These are phyloP conservation scores for Raffaelea ambrosiae DNA, from an alignment of 2,329 filamentous ascomycete species.

Conservation along the genomic window DNA sequence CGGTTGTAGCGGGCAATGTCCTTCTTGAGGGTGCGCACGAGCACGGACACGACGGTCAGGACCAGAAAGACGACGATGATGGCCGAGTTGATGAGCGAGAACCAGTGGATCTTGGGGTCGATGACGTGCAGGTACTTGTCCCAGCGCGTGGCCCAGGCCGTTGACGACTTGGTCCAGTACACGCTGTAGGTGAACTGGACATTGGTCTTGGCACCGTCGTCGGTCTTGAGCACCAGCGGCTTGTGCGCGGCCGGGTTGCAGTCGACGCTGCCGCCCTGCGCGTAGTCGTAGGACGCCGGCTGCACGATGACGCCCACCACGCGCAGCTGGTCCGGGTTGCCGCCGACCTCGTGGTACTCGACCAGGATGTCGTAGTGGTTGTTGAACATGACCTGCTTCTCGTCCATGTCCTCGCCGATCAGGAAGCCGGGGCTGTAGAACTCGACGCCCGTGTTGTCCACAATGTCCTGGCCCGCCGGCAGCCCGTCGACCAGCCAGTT, in stretches of 20 bases:
- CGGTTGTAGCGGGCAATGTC: constrained; percentile 97
- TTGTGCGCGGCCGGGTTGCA: constrained; percentile 48
- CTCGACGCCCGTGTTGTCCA: constrained; percentile 66
- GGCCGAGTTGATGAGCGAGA: constrained; percentile 92
- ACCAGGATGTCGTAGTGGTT: constrained; percentile 94
- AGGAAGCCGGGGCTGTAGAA: constrained; percentile 92
- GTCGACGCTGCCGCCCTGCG: constrained; percentile 46
- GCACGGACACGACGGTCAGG: constrained; percentile 84
- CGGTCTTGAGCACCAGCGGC: constrained; percentile 55
- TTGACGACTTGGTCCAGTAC: constrained; percentile 74
- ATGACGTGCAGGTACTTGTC: constrained; percentile 98
- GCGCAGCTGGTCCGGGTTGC: constrained; percentile 60
- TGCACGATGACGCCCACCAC: constrained; percentile 90
- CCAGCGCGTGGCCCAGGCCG: constrained; percentile 94
- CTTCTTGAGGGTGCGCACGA: constrained; percentile 80
- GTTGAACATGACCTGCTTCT: constrained; percentile 54
- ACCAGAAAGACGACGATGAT: constrained; percentile 90
- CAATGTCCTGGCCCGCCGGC: constrained; percentile 76
- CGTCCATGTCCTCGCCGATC: constrained; percentile 52
- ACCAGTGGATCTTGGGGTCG: constrained; percentile 98
- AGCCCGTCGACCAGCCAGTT: constrained; percentile 96
- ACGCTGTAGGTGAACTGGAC: constrained; percentile 91
- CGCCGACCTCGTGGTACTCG: constrained; percentile 78
- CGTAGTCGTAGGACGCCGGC: constrained; percentile 61
- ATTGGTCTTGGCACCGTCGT: constrained; percentile 43